phyloP scores from a whole-genome alignment of 169 alveolate genomes.

The Plasmodium vivax region DNA sequence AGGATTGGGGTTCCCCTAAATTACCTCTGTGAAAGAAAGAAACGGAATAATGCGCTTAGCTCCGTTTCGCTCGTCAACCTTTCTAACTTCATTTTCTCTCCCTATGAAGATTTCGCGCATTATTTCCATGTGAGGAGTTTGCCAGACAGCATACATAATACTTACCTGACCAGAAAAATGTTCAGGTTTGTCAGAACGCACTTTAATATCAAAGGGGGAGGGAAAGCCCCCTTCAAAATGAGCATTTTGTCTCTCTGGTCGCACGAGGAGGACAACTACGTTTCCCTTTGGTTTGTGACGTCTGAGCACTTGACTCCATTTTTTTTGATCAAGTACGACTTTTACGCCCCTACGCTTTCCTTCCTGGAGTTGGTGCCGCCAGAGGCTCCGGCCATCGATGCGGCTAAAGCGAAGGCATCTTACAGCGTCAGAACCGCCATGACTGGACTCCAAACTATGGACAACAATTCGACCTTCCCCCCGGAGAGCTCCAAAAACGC shows the following conservation, averaged over 20 bases:
- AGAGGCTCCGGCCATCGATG: background rate
- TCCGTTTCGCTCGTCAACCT: background rate
- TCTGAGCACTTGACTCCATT: conserved; percentile 33
- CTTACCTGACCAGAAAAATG: background rate
- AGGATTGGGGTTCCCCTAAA: background rate
- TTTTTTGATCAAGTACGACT: conserved; percentile 31
- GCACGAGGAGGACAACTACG: conserved; percentile 32
- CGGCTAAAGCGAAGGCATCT: background rate
- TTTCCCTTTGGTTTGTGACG: conserved; percentile 42
- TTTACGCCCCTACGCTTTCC: conserved; percentile 28
- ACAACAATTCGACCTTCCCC: background rate
- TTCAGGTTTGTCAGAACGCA: background rate
- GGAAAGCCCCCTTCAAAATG: background rate
- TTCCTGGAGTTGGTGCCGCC: background rate
- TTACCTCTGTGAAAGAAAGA: conserved; percentile 11
- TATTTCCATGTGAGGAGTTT: conserved; percentile 1
- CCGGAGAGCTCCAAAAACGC: background rate
- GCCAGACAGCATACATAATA: conserved; percentile 24
- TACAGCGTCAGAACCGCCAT: background rate
- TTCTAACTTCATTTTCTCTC: conserved; percentile 17
- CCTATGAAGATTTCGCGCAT: conserved; percentile 50
- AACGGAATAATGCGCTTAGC: background rate
- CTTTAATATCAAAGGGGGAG: background rate
- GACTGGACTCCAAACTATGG: background rate
- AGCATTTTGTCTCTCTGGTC: conserved; percentile 64